Base-by-base conservation (phyloP, 2,329 filamentous ascomycete genomes). In the Knoxdaviesia capensis region DNA sequence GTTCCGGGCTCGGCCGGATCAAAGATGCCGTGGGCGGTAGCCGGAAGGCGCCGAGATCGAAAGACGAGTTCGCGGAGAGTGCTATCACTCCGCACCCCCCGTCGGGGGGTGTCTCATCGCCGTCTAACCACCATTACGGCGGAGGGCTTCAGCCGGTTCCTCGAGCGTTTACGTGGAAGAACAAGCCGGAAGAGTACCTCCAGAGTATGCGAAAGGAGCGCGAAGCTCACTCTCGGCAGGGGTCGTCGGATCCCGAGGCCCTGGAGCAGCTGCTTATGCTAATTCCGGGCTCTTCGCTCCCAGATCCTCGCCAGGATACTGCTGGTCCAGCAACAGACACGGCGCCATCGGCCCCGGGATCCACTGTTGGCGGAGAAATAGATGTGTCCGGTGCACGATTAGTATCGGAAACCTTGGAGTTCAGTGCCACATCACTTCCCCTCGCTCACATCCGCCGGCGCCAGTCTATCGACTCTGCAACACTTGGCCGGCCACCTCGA, bases 1-100 rank as follows among this genome's bases (percentile, higher is more conserved):
- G 80, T 39, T 85, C 80, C 43, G 85, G 86, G 0, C 69, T 94
- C 43, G 82, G 81, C 2, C 77, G 83, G 34, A 86, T 94, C 55
- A 87, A 87, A 53, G 85, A 88, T 53, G 84, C 77, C 3, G 80
- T 94, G 34, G 82, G 83, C 1, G 65, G 66, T 9, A 62, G 61
- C 7, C 54, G 66, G n/a, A 65, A 65, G 47, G 67, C 69, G 2
- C 71, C 78, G 45, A 51, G 53, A 39, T 65, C 57, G 4, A 71
- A 63, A 49, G 73, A 78, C 43, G 72, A 74, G n/a, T 57, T 56
- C 33, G 50, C 55, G 28, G 64, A 68, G 31, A 40, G 28, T 31
- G 36, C 37, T 9, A 39, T 37, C 8, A 41, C 42, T 8, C 34
- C 40, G 35, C 40, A 28, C 10, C 34, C 20, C 10, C 34, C 20